phyloP scores from a whole-genome alignment of 495 filamentous ascomycete species.

The Lophium mytilinum region DNA sequence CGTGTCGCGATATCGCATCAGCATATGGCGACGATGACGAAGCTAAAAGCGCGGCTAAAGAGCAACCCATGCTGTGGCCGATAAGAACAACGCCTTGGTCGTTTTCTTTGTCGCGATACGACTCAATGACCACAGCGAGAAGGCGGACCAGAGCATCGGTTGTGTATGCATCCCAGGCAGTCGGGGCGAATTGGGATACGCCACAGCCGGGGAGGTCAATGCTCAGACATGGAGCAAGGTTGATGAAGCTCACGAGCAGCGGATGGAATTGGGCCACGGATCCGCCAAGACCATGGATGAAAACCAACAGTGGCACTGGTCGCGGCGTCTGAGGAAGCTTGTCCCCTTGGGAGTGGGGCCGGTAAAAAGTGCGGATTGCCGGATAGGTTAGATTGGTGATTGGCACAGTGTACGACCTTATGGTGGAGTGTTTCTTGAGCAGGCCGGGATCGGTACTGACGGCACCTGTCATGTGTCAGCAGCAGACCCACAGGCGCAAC shows the following conservation, averaged over 20 bases:
- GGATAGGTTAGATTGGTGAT: conserved; percentile 54
- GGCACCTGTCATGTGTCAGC: conserved; percentile 11
- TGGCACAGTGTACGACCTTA: conserved; percentile 53
- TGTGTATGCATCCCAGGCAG: conserved; percentile 69
- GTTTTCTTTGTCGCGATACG: conserved; percentile 55
- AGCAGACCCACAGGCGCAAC: background rate
- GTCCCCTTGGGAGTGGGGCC: conserved; percentile 68
- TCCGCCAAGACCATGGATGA: conserved; percentile 86
- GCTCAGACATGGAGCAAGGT: conserved; percentile 78
- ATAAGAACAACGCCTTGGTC: conserved; percentile 72
- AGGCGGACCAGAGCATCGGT: conserved; percentile 68
- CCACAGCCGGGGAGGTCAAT: conserved; percentile 90
- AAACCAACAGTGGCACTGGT: conserved; percentile 78
- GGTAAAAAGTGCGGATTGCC: conserved; percentile 73
- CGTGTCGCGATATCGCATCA: conserved; percentile 46
- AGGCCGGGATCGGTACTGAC: conserved; percentile 59
- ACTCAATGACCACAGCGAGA: conserved; percentile 61
- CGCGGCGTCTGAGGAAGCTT: conserved; percentile 64
- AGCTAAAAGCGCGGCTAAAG: conserved; percentile 65
- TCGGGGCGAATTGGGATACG: conserved; percentile 60
- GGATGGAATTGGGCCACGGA: conserved; percentile 82
- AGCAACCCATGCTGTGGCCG: conserved; percentile 83
- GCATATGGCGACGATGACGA: conserved; percentile 48
- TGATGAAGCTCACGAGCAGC: conserved; percentile 71
- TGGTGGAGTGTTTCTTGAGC: conserved; percentile 65